Evolutionary conservation across 495 filamentous ascomycete species (phyloP).

Genomic region (Tuber microsphaerosporum): DNA sequence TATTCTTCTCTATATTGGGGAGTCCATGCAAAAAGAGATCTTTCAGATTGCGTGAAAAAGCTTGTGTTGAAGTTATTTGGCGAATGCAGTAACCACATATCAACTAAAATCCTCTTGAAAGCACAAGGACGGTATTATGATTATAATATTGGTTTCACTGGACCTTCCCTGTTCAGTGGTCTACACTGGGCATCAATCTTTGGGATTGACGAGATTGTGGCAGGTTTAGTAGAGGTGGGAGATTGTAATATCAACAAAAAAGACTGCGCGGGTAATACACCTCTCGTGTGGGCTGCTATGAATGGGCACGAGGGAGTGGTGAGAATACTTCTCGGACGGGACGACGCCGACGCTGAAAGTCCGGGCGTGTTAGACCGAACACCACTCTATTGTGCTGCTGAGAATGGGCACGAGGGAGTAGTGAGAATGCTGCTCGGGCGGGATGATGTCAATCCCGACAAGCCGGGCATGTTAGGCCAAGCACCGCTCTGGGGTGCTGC

Average conservation of each 20-base stretch:
- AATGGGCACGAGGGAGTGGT: background rate
- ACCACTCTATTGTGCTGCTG: too few relatives aligned
- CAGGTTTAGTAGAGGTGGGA: background rate
- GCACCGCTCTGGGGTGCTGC: too few relatives aligned
- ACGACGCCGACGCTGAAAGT: too few relatives aligned
- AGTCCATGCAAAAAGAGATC: background rate
- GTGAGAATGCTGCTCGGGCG: too few relatives aligned
- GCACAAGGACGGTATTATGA: background rate
- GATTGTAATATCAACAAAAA: background rate
- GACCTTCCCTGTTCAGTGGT: background rate
- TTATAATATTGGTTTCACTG: background rate
- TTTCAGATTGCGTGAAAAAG: background rate
- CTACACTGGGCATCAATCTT: background rate
- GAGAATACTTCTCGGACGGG: too few relatives aligned
- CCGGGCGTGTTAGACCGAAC: too few relatives aligned
- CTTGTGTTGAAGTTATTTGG: background rate
- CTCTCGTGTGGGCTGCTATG: background rate
- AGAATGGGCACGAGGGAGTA: too few relatives aligned
- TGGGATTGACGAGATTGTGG: background rate
- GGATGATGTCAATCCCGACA: too few relatives aligned
- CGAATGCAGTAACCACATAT: background rate
- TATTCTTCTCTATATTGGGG: background rate
- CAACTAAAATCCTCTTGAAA: background rate
- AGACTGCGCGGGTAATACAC: background rate
- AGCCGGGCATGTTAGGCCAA: too few relatives aligned